These are phyloP conservation scores for Penicillium nucicola DNA, from an alignment of 495 filamentous ascomycete species.

Conservation along the genomic window DNA sequence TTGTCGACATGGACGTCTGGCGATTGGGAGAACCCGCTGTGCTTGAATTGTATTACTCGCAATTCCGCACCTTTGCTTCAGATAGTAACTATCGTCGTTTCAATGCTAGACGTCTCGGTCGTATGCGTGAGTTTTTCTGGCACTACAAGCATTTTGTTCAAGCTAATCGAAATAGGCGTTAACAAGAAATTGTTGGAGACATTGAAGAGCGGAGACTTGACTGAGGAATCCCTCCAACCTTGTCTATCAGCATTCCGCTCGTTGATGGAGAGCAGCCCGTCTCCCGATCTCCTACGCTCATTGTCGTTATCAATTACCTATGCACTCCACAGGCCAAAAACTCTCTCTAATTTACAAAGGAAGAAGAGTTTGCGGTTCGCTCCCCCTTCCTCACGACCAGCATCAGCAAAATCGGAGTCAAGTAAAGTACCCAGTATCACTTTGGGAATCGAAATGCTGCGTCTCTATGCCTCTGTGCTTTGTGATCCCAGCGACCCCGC, in stretches of 20 bases:
- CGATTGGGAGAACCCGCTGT: conserved; percentile 67
- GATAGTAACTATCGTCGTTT: conserved; percentile 88
- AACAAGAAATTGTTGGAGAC: conserved; percentile 87
- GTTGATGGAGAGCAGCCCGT: conserved; percentile 73
- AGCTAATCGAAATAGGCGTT: conserved; percentile 59
- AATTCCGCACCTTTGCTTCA: conserved; percentile 79
- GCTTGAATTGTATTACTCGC: conserved; percentile 85
- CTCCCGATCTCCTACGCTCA: conserved; percentile 79
- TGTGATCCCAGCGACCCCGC: conserved; percentile 63
- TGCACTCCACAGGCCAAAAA: conserved; percentile 68
- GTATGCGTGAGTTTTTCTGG: conserved; percentile 73
- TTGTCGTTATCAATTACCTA: conserved; percentile 92
- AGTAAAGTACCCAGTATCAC: conserved; percentile 41
- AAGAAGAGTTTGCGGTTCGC: conserved; percentile 50
- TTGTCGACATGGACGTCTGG: conserved; percentile 93
- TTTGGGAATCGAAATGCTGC: conserved; percentile 71
- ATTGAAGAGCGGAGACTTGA: conserved; percentile 78
- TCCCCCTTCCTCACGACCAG: conserved; percentile 24
- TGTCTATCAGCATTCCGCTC: conserved; percentile 75
- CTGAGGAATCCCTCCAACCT: conserved; percentile 61
- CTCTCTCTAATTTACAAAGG: conserved; percentile 38
- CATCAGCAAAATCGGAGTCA: conserved; percentile 20
- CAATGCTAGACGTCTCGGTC: conserved; percentile 76
- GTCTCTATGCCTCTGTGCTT: conserved; percentile 79
- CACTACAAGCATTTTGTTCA: neutral